Base-by-base conservation (phyloP, 2,329 filamentous ascomycete genomes). In the Myotisia sp. region DNA sequence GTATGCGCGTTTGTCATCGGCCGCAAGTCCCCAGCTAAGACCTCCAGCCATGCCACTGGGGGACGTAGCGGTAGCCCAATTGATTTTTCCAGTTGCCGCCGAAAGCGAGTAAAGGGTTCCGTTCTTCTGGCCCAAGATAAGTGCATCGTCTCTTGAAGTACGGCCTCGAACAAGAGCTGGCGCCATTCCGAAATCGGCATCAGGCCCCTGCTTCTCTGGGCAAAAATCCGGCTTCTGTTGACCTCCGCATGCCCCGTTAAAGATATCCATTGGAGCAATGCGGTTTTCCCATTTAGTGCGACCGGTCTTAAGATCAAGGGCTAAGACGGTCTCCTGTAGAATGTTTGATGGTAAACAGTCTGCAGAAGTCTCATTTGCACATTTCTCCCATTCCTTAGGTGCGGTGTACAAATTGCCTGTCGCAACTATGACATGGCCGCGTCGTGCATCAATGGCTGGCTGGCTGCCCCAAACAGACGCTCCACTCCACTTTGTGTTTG, bases 381-480 rank as follows among this genome's bases (percentile, higher is more conserved):
- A n/a, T 29, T 29, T 29, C 9, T 29, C 26, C 26, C 26, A 29
- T 8, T 8, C 8, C 14, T 16, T 8, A 2, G 26, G 26, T 8
- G 26, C 26, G 8, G 26, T 29, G 13, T 29, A 29, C 14, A 29
- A 29, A 14, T 29, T 29, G 8, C 26, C 26, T 16, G 26, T 10
- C 14, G 26, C 26, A 8, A 29, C 26, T 8, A 29, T 9, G 8
- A 29, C 26, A 14, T 9, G 8, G 8, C 14, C 8, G 10, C 26
- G 26, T 9, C 26, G 8, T 29, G 8, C 14, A 14, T 29, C 26
- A 14, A 29, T 29, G 8, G 26, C 26, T 16, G 26, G 26, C 14
- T 29, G 26, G 26, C 26, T 29, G 26, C 26, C 26, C 26, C 26
- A 29, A 13, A 14, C 26, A 9, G 26, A 29, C 14, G 26, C 26